Base-by-base conservation (phyloP, 2,329 filamentous ascomycete genomes). In the Diaporthe sp. region DNA sequence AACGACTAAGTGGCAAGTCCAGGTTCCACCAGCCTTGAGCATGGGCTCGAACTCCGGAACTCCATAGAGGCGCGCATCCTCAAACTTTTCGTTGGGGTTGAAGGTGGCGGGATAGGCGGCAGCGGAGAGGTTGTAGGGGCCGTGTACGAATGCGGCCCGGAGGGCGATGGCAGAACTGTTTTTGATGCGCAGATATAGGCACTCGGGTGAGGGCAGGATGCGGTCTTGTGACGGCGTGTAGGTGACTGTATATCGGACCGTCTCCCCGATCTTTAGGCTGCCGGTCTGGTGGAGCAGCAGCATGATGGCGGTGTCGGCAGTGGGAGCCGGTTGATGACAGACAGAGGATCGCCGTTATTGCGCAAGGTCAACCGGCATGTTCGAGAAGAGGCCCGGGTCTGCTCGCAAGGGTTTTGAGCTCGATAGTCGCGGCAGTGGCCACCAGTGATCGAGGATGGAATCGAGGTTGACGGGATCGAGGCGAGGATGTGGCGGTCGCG, bases 31-130 rank as follows among this genome's bases (percentile, higher is more conserved):
- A 12, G 97, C 96, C 87, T 98, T 98, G 82, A 99, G 90, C 87
- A 98, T 96, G 62, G 97, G 96, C 85, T 99, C 97, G 81, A 97
- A 99, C 80, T 98, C 94, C 22, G 97, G 97, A 1, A 93, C 89
- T 62, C 94, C 95, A 85, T 95, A 92, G 71, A 88, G 88, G 71
- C 92, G 90, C 1, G 93, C 89, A 70, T 93, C 88, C 75, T 92
- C 90, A 79, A 94, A 92, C 82, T 95, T 95, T 78, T 89, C 87
- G 84, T 98, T 95, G 2, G 96, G 95, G 80, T 96, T 90, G 86
- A 97, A 98, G 62, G 89, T 91, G 22, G 94, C 89, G 0, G 96
- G 95, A 80, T 97, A 98, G 34, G 95, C 94, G 70, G 96, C 92
- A 67, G 96, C 93, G 80, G 95, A 95, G 51, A 98, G 89, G 0